A percentile compares a stretch with the other conserved stretches of the same genome.
phyloP scores from a whole-genome alignment of 805 yeast genomes.

The Barnettozyma sp. region DNA sequence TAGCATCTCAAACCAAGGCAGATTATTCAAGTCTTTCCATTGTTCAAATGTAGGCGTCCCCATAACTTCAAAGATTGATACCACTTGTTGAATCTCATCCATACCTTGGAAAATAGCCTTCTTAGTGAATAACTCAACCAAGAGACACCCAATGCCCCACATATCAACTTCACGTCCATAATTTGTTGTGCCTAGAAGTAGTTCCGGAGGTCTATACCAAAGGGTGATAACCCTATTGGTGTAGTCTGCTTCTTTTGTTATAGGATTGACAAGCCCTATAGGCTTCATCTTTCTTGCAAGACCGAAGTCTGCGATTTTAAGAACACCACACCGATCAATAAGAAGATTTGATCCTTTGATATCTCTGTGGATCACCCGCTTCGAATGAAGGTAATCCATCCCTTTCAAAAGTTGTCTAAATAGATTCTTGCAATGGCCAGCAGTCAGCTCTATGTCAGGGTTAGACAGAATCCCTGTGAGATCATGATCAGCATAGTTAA shows the following conservation, averaged over 20 bases:
- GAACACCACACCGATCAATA: slow-evolving; percentile 51
- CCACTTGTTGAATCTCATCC: slow-evolving; percentile 81
- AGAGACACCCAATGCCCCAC: slow-evolving; percentile 94
- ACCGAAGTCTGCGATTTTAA: slow-evolving; percentile 79
- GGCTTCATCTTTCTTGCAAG: slow-evolving; percentile 70
- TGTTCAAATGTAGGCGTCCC: slow-evolving; percentile 70
- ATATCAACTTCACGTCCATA: slow-evolving; percentile 89
- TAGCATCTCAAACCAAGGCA: slow-evolving; percentile 92
- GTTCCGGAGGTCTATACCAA: slow-evolving; percentile 97
- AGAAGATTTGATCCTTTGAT: slow-evolving; percentile 76
- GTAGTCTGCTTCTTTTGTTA: slow-evolving; percentile 50
- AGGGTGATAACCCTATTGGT: slow-evolving; percentile 93
- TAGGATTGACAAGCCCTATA: slow-evolving; percentile 38
- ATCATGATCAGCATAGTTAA: slow-evolving; percentile 92
- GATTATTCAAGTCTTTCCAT: slow-evolving; percentile 73
- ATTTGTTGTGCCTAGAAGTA: slow-evolving; percentile 81
- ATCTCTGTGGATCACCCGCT: slow-evolving; percentile 69
- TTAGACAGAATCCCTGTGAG: slow-evolving; percentile 81
- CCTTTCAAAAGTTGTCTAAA: slow-evolving; percentile 64
- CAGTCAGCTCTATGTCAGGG: slow-evolving; percentile 54
- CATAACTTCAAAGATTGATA: slow-evolving; percentile 71
- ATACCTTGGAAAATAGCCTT: slow-evolving; percentile 79
- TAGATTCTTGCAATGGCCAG: slow-evolving; percentile 59
- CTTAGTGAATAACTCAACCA: slow-evolving; percentile 72
- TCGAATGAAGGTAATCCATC: slow-evolving; percentile 59